Evolutionary conservation across 139 green algal species (phyloP), one percentile per base, ranked within the genome.

Genomic region (Micractinium conductrix): DNA sequence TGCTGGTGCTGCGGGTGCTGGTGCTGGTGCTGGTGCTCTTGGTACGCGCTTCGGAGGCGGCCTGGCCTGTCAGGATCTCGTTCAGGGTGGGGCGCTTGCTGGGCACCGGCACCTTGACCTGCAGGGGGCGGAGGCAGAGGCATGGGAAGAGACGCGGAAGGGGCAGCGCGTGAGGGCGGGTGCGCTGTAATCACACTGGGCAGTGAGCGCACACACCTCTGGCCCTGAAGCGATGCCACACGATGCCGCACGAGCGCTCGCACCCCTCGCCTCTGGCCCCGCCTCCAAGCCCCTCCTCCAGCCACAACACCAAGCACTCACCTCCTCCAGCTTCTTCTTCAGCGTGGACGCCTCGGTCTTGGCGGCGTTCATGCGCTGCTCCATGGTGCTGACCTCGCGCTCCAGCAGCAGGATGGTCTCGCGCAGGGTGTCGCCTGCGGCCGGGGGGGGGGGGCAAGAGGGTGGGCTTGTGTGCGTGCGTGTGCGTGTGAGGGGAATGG

Each of bases 371-470:
- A 78, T 78, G 70, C 70, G 70, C 70, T 53, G 42, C 70, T 78
- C 70, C 70, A 78, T 53, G 70, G 28, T 30, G 2, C 42, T 40
- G 42, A 78, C 70, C 70, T 78, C 70, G 6, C 24, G 7, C 70
- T 78, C 70, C 70, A 78, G 44, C 42, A 78, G 44, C 42, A 78
- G 70, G 42, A 78, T 53, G 70, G 70, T 78, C 70, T 78, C 70
- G 12, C 70, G 70, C 70, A 78, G 70, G 3, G 70, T 78, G 70
- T 53, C 70, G 70, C 45, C 70, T 78, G 70, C 70, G 30, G 38
- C 2, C 0, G 21, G 38, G 22, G 65, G 62, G 62, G 4, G 65
- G 28, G 28, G 65, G 65, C 14, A 44, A 33, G 33, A 14, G 60
- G 24, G 16, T 68, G 21, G 33, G 16, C 19, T 33, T 28, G 65